Evolutionary conservation across 1,284 basidiomycete genomes (phyloP).

Genomic region (Cutaneotrichosporon sp.): DNA sequence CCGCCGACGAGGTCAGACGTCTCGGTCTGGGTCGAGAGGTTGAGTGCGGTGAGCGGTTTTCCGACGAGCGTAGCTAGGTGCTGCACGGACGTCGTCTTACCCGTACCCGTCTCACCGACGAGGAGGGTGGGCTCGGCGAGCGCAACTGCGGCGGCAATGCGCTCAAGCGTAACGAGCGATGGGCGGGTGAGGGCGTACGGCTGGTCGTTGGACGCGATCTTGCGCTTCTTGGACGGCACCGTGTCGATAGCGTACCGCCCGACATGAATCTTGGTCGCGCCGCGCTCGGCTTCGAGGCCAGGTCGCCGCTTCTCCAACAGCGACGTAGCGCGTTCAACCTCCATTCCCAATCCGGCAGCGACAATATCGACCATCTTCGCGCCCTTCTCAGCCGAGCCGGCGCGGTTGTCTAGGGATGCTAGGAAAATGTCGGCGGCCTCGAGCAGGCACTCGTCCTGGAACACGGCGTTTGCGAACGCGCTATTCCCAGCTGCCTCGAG

Average conservation of each 20-base stretch:
- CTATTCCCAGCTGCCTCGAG: conserved; percentile 48
- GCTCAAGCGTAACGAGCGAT: conserved; percentile 74
- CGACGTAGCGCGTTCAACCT: conserved; percentile 62
- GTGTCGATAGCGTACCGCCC: conserved; percentile 39
- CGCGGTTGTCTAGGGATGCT: conserved; percentile 63
- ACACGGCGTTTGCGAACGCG: conserved; percentile 68
- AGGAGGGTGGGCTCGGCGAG: conserved; percentile 82
- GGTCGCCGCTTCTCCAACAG: conserved; percentile 64
- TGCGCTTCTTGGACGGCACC: conserved; percentile 16
- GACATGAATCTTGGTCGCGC: conserved; percentile 49
- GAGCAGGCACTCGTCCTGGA: conserved; percentile 87
- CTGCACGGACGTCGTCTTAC: conserved; percentile 92
- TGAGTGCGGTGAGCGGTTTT: conserved; percentile 79
- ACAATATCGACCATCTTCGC: conserved; percentile 54
- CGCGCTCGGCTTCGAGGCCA: conserved; percentile 66
- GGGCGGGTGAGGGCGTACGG: conserved; percentile 91
- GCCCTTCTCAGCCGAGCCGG: conserved; percentile 43
- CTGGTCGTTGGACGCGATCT: conserved; percentile 31
- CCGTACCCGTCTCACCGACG: conserved; percentile 97
- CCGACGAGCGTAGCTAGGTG: conserved; percentile 79
- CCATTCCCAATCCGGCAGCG: conserved; percentile 66
- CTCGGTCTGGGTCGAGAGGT: conserved; percentile 96
- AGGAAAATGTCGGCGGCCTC: conserved; percentile 93
- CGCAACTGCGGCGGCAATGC: conserved; percentile 72
- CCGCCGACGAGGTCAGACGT: conserved; percentile 92